Conservation (phyloP, 2,329 filamentous ascomycete species). For the Simplicillium aogashimaense region DNA sequence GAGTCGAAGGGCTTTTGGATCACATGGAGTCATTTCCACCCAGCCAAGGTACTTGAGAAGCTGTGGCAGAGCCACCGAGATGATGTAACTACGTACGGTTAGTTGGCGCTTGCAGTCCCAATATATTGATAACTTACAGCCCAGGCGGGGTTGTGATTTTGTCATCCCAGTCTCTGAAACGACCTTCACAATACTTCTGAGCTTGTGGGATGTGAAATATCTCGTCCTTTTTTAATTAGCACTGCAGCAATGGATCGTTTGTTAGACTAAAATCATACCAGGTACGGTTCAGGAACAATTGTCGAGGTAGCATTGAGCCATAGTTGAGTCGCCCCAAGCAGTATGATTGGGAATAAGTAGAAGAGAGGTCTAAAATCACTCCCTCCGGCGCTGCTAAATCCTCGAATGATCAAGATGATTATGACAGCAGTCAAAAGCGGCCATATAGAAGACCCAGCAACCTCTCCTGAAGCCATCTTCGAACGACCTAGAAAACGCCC, state of each 20-base stretch:
- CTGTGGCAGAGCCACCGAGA: constrained; percentile 20
- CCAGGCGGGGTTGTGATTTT: constrained; percentile 97
- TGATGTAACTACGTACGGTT: constrained; percentile 27
- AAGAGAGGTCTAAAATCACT: too few relatives aligned
- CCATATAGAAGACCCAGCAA: too few relatives aligned
- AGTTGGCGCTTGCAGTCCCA: neutral
- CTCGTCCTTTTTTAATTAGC: constrained; percentile 52
- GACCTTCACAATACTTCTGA: constrained; percentile 70
- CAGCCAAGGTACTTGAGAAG: neutral
- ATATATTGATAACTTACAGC: constrained; percentile 38
- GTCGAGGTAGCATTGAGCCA: constrained; percentile 29
- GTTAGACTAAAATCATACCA: constrained; percentile 25
- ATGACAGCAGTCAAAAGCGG: too few relatives aligned
- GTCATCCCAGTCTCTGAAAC: constrained; percentile 76
- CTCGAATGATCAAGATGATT: too few relatives aligned
- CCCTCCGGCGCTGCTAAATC: too few relatives aligned
- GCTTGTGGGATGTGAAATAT: constrained; percentile 87
- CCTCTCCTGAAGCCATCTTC: too few relatives aligned
- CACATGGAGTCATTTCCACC: constrained; percentile 12
- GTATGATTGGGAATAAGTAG: constrained; percentile 1
- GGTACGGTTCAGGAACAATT: constrained; percentile 41
- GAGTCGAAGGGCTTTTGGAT: constrained; percentile 28
- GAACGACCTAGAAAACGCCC: too few relatives aligned
- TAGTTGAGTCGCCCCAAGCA: constrained; percentile 2
- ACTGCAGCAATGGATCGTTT: neutral